Base-by-base conservation (phyloP, 164 flowering plant genomes). In the Kalanchoe fedtschenkoi region DNA sequence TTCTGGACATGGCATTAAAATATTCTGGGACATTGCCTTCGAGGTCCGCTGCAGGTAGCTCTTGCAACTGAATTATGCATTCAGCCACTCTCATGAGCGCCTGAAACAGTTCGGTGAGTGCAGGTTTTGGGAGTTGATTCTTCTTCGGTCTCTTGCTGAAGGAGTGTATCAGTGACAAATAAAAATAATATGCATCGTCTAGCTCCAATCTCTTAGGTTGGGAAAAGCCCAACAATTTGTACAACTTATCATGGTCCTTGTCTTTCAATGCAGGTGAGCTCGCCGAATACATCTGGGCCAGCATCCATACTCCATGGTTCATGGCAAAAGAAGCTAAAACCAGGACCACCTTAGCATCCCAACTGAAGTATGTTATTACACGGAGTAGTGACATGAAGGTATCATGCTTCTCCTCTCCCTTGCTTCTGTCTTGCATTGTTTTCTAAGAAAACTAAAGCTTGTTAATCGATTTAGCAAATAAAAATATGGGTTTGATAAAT, bases 241-340 rank as follows among this genome's bases (percentile, higher is more conserved):
- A 26, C 16, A 51, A 26, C 4, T 26, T 11, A 24, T 13, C 11
- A 6, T 51, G 17, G 39, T 37, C 39, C 56, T 51, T 6, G 17
- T 26, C 6, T 13, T 26, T 29, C 30, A 51, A 17, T 51, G 32
- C 32, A 24, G 56, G 56, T 6, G 56, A 26, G 26, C 56, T 24
- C 11, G 56, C 32, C 26, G 56, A 51, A 51, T 51, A 51, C 32
- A 51, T 51, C 28, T 51, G 56, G 28, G 56, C 30, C 56, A 26
- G 24, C 17, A 51, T 51, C 56, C 56, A 51, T 17, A 51, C 11
- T 14, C 56, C 28, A 51, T 51, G 56, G 32, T 26, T 51, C 56
- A 51, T 24, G 14, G 56, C 56, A 51, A 51, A 51, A 2, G 56
- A 51, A 51, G 56, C 32, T 51, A 51, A 51, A 51, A 51, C 56